Percentiles rank a stretch among this genome's conserved stretches.
These are phyloP conservation scores for Alloteropsis angusta DNA, from an alignment of 202 grass and related monocot species.

Conservation along the genomic window DNA sequence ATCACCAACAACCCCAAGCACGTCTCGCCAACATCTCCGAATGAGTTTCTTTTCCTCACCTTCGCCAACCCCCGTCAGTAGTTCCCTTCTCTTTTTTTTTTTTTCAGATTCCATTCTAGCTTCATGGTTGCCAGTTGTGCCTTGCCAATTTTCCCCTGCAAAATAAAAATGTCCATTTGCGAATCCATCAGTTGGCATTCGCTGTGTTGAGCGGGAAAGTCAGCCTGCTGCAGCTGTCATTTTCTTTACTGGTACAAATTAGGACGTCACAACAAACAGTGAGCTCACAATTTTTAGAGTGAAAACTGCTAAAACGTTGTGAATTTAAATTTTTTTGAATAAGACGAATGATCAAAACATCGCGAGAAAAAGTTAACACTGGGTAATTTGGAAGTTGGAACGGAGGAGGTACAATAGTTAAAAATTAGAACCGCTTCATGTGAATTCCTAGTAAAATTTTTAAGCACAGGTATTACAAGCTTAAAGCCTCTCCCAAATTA, in stretches of 20 bases:
- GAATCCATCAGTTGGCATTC: not conserved
- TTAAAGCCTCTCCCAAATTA: not conserved
- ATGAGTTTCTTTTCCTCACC: not conserved
- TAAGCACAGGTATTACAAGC: not conserved
- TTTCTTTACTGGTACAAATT: not conserved
- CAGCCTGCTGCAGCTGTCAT: not conserved
- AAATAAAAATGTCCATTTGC: no score
- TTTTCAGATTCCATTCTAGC: not conserved
- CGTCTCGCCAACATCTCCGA: not conserved
- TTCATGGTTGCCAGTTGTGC: not conserved
- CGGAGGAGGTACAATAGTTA: no score
- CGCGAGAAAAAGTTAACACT: no score
- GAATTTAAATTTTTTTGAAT: not conserved
- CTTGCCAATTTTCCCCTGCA: not conserved
- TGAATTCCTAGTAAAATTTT: not conserved
- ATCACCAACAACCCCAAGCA: conserved; percentile 15
- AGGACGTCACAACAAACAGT: not conserved
- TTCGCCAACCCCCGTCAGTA: not conserved
- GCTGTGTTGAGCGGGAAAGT: not conserved
- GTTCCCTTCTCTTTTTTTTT: not conserved
- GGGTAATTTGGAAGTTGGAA: no score
- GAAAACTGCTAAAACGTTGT: not conserved
- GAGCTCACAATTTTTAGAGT: not conserved
- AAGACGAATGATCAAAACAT: no score
- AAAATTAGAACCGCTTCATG: not conserved